Conservation (phyloP, 2,329 filamentous ascomycete genomes). For the Colletotrichum sp. region DNA sequence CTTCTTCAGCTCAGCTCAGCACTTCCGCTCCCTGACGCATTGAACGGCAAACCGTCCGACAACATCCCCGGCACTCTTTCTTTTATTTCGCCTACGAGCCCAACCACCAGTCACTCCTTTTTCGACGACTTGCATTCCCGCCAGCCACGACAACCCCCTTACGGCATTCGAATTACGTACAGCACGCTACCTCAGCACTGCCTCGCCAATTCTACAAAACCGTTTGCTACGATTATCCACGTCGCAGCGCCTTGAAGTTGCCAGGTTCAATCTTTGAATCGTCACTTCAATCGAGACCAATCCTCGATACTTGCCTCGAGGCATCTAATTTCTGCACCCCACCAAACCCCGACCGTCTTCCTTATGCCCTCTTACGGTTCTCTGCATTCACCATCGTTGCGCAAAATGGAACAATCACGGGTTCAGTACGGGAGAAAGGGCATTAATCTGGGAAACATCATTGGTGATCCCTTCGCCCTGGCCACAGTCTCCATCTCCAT, state of each 20-base stretch:
- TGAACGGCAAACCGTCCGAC: neutral
- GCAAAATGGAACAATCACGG: conserved; percentile 79
- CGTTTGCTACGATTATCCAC: neutral
- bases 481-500: conserved; percentile 91
- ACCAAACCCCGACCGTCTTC: conserved; percentile 29
- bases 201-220: neutral
- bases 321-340: conserved; percentile 1
- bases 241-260: neutral
- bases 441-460: conserved; percentile 85
- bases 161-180: conserved; percentile 16
- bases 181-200: neutral
- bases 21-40: conserved; percentile 1
- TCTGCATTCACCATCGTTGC: conserved; percentile 73
- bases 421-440: conserved; percentile 58
- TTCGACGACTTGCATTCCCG: conserved; percentile 11
- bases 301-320: neutral
- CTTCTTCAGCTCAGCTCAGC: neutral
- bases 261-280: neutral
- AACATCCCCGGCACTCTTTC: neutral
- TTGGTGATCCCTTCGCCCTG: conserved; percentile 95
- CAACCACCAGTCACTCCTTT: conserved; percentile 23
- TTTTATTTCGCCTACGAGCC: neutral
- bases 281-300: neutral
- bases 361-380: conserved; percentile 80
- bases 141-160: conserved; percentile 16